These are phyloP conservation scores for Penicillium coffeae DNA, from an alignment of 495 filamentous ascomycete genomes.

Conservation along the genomic window DNA sequence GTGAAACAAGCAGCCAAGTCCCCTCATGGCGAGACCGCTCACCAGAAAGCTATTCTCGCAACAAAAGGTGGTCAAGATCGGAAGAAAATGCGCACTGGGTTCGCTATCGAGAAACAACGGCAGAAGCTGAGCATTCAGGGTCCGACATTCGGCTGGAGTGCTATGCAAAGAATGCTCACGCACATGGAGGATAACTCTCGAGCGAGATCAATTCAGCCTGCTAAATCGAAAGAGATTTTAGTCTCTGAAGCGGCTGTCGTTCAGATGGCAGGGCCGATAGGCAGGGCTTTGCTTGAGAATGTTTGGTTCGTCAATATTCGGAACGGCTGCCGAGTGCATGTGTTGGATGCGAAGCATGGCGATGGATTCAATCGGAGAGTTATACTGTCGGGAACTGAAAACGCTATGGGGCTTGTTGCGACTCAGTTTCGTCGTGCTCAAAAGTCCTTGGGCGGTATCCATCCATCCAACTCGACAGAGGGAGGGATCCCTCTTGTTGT, in stretches of 20 bases:
- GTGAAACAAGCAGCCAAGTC: too few relatives aligned
- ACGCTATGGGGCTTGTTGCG: slow-evolving; percentile 28
- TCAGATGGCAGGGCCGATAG: slow-evolving; percentile 27
- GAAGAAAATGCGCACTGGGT: neutral
- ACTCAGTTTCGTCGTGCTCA: slow-evolving; percentile 20
- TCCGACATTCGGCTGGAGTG: neutral
- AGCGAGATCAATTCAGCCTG: neutral
- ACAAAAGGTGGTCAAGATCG: neutral
- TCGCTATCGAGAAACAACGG: neutral
- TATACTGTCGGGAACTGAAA: slow-evolving; percentile 32
- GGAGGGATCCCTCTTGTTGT: slow-evolving; percentile 29
- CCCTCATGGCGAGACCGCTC: too few relatives aligned
- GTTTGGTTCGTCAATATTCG: slow-evolving; percentile 33
- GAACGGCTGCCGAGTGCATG: slow-evolving; percentile 40
- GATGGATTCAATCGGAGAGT: slow-evolving; percentile 34
- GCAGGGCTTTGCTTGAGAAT: slow-evolving; percentile 30
- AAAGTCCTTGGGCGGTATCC: slow-evolving; percentile 21
- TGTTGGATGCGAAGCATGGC: slow-evolving; percentile 26
- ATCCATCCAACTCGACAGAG: slow-evolving; percentile 31
- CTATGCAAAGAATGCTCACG: neutral
- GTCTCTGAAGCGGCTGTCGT: slow-evolving; percentile 40
- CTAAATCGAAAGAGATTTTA: slow-evolving; percentile 28
- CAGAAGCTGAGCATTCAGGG: neutral
- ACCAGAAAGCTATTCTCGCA: neutral
- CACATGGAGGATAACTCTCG: neutral